Evolutionary conservation across 371 early-diverging fungal genomes (phyloP).

Genomic region (Syncephalastrum racemosum): DNA sequence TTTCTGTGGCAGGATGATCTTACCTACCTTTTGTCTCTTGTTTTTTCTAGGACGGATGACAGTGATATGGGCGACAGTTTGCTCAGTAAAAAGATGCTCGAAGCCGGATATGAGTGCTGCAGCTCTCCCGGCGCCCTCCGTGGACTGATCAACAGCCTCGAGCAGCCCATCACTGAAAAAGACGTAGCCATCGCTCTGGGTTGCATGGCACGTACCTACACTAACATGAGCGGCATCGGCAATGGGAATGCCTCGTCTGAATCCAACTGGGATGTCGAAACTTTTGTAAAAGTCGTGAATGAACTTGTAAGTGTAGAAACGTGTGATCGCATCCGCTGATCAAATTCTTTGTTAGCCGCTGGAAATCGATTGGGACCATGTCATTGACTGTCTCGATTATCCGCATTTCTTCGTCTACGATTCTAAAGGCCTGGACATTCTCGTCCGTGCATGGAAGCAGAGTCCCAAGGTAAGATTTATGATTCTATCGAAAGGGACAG

Average conservation of each 20-base stretch:
- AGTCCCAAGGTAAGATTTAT: slow-evolving; percentile 52
- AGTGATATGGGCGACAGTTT: slow-evolving; percentile 29
- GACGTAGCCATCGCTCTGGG: slow-evolving; percentile 72
- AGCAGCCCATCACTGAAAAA: slow-evolving; percentile 41
- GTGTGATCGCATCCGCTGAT: slow-evolving; percentile 3
- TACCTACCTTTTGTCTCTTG: not conserved
- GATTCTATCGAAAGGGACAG: not conserved
- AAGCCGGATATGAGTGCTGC: slow-evolving; percentile 62
- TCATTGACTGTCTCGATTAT: slow-evolving; percentile 68
- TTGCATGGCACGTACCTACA: slow-evolving; percentile 69
- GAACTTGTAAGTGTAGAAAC: slow-evolving; percentile 48
- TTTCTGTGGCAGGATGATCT: not conserved
- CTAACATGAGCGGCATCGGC: slow-evolving; percentile 53
- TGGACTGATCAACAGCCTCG: slow-evolving; percentile 35
- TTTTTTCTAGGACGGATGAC: slow-evolving; percentile 7
- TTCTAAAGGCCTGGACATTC: slow-evolving; percentile 62
- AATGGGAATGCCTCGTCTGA: slow-evolving; percentile 23
- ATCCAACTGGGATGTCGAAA: slow-evolving; percentile 68
- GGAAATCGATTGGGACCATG: slow-evolving; percentile 63
- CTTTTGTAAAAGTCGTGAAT: slow-evolving; percentile 55
- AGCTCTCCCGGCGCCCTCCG: slow-evolving; percentile 44
- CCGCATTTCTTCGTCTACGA: slow-evolving; percentile 68
- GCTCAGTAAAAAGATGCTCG: slow-evolving; percentile 54
- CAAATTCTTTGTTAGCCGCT: slow-evolving; percentile 36
- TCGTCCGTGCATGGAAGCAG: slow-evolving; percentile 65